Evolutionary conservation across 345 rosid species (phyloP).

Genomic region (Murraya koenigii): DNA sequence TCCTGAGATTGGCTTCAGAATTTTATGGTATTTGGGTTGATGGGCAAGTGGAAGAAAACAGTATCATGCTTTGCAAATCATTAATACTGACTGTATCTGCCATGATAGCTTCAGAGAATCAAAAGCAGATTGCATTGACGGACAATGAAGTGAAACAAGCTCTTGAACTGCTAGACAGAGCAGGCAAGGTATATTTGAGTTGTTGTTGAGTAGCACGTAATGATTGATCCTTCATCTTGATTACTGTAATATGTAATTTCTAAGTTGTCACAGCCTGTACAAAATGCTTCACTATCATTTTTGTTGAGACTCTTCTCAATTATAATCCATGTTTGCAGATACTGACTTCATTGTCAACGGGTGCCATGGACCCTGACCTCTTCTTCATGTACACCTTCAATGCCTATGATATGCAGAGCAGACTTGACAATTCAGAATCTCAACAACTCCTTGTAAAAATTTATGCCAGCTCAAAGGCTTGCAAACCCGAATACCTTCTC

Average conservation of each 20-base stretch:
- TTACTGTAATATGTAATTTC: neutral
- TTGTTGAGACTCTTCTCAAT: slow-evolving; percentile 3
- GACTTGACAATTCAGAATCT: slow-evolving; percentile 48
- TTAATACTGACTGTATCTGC: slow-evolving; percentile 68
- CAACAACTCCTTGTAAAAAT: slow-evolving; percentile 60
- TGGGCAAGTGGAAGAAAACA: slow-evolving; percentile 50
- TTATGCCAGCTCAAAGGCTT: slow-evolving; percentile 68
- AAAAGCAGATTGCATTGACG: slow-evolving; percentile 41
- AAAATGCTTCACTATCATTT: neutral
- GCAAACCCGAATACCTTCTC: slow-evolving; percentile 64
- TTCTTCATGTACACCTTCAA: slow-evolving; percentile 66
- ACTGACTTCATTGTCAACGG: slow-evolving; percentile 36
- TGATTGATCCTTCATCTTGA: neutral
- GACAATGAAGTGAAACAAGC: slow-evolving; percentile 66
- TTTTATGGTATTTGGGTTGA: slow-evolving; percentile 45
- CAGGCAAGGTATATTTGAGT: slow-evolving; percentile 59
- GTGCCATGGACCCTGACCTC: slow-evolving; percentile 49
- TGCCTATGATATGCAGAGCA: slow-evolving; percentile 66
- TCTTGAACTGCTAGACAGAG: slow-evolving; percentile 66
- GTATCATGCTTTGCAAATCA: slow-evolving; percentile 59
- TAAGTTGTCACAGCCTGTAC: neutral
- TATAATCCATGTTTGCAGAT: slow-evolving; percentile 43
- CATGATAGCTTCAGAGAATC: slow-evolving; percentile 69
- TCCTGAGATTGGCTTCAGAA: slow-evolving; percentile 59
- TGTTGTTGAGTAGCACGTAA: neutral